A percentile compares a stretch with the other conserved stretches of the same genome.
Conservation (phyloP, 805 yeast species). For the Hermanozyma aechmeae region DNA sequence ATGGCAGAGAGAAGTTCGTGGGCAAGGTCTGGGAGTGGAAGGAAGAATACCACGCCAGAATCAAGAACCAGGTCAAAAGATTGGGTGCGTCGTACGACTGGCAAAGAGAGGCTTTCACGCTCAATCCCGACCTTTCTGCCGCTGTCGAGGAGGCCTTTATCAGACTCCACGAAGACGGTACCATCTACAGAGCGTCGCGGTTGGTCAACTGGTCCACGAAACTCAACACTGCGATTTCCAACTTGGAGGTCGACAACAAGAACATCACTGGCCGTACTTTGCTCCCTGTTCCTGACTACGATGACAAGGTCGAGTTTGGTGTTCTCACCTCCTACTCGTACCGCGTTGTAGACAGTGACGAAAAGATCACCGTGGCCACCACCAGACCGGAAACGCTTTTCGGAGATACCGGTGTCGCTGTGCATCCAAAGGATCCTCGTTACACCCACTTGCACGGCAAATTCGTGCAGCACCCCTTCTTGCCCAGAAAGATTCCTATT, state of each 20-base stretch:
- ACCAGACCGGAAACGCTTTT: slow-evolving; percentile 98
- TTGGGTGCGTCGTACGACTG: slow-evolving; percentile 98
- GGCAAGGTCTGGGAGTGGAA: slow-evolving; percentile 98
- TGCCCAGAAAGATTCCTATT: slow-evolving; percentile 79
- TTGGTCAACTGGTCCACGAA: slow-evolving; percentile 95
- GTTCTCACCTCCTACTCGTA: slow-evolving; percentile 93
- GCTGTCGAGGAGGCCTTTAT: slow-evolving; percentile 91
- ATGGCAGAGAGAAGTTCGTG: slow-evolving; percentile 84
- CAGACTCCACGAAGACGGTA: slow-evolving; percentile 86
- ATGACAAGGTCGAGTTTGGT: slow-evolving; percentile 88
- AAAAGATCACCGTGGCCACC: slow-evolving; percentile 85
- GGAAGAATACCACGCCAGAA: slow-evolving; percentile 80
- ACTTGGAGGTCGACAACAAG: slow-evolving; percentile 92
- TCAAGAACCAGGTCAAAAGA: slow-evolving; percentile 72
- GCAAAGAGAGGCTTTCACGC: slow-evolving; percentile 89
- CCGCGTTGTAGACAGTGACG: slow-evolving; percentile 77
- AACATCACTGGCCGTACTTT: slow-evolving; percentile 75
- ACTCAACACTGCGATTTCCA: slow-evolving; percentile 89
- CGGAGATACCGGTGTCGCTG: slow-evolving; percentile 97
- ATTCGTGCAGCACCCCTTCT: slow-evolving; percentile 81
- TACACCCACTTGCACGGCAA: slow-evolving; percentile 94
- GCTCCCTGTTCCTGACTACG: slow-evolving; percentile 83
- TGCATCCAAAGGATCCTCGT: slow-evolving; percentile 90
- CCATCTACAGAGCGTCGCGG: slow-evolving; percentile 87
- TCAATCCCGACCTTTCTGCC: slow-evolving; percentile 65